Conservation (phyloP, 2,329 filamentous ascomycete genomes). For the Xylariaceae sp. region DNA sequence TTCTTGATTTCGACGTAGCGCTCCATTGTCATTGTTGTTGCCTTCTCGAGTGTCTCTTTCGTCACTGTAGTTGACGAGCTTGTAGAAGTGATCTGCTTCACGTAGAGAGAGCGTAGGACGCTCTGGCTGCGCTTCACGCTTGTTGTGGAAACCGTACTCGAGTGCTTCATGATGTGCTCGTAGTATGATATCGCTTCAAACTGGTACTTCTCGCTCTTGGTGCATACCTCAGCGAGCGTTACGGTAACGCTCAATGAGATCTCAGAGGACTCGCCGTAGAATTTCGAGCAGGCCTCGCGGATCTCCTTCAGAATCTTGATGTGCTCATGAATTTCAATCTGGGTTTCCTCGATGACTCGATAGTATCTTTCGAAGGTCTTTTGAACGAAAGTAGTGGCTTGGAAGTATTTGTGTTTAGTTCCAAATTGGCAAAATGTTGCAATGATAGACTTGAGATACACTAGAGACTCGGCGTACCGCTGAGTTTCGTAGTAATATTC, state of each 20-base stretch:
- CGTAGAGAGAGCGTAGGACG: slow-evolving; percentile 12
- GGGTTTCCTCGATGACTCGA: slow-evolving; percentile 14
- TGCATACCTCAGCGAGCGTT: slow-evolving; percentile 12
- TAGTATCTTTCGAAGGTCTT: slow-evolving; percentile 15
- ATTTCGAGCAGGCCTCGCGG: slow-evolving; percentile 10
- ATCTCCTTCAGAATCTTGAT: slow-evolving; percentile 15
- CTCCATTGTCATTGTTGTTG: slow-evolving; percentile 12
- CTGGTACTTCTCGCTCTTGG: slow-evolving; percentile 16
- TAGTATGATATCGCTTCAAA: slow-evolving; percentile 17
- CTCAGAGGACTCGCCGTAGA: slow-evolving; percentile 13
- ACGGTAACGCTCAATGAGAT: slow-evolving; percentile 12
- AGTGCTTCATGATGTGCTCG: slow-evolving; percentile 13
- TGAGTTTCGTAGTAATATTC: slow-evolving; percentile 16
- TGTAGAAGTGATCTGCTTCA: slow-evolving; percentile 13
- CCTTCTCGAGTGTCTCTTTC: slow-evolving; percentile 16
- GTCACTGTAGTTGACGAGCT: slow-evolving; percentile 8
- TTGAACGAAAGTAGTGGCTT: slow-evolving; percentile 10
- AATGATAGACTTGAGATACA: slow-evolving; percentile 13
- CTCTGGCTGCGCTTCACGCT: slow-evolving; percentile 12
- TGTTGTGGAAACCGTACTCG: slow-evolving; percentile 9
- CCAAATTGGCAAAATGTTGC: slow-evolving; percentile 16
- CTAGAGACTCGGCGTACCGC: slow-evolving; percentile 14
- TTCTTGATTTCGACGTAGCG: slow-evolving; percentile 13
- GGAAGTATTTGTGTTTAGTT: slow-evolving; percentile 12
- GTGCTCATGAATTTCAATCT: slow-evolving; percentile 14